phyloP scores from a whole-genome alignment of 352 stramenopile genomes.

The Phytophthora sp. region DNA sequence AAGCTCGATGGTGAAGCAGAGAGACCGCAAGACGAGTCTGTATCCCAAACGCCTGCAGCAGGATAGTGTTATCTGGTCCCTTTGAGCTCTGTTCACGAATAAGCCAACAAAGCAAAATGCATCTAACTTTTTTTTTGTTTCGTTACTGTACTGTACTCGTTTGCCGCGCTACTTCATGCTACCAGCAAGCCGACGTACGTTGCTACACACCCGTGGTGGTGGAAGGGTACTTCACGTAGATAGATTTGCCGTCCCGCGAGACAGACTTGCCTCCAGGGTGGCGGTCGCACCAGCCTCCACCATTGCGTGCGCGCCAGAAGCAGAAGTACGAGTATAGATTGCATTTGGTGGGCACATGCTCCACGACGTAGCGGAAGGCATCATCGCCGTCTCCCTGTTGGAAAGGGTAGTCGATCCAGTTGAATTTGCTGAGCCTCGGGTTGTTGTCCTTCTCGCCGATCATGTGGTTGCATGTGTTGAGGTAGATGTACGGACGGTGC shows the following conservation, averaged over 20 bases:
- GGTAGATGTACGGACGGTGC: slow-evolving; percentile 74
- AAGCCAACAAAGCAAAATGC: slow-evolving; percentile 13
- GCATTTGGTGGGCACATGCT: slow-evolving; percentile 85
- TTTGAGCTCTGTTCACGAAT: slow-evolving; percentile 5
- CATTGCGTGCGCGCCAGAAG: slow-evolving; percentile 79
- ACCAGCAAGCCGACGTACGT: background rate
- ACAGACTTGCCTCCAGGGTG: slow-evolving; percentile 56
- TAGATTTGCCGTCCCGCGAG: slow-evolving; percentile 62
- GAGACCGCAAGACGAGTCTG: slow-evolving; percentile 8
- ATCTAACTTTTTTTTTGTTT: slow-evolving; percentile 27
- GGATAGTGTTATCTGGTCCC: slow-evolving; percentile 12
- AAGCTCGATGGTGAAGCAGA: slow-evolving; percentile 21
- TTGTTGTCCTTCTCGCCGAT: slow-evolving; percentile 89
- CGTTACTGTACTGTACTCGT: slow-evolving; percentile 22
- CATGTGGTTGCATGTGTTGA: slow-evolving; percentile 93
- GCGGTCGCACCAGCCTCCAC: slow-evolving; percentile 76
- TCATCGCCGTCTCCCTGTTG: slow-evolving; percentile 67
- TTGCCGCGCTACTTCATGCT: too few relatives aligned
- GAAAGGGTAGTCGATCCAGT: slow-evolving; percentile 87
- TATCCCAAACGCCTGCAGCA: slow-evolving; percentile 17
- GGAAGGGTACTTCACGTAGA: slow-evolving; percentile 51
- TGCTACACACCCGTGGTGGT: slow-evolving; percentile 26
- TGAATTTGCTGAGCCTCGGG: slow-evolving; percentile 67
- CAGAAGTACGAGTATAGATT: slow-evolving; percentile 89
- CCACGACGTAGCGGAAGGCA: slow-evolving; percentile 80